Percentiles rank a stretch among this genome's conserved stretches.
Evolutionary conservation across 805 yeast species (phyloP).

Genomic region (Yamadazyma insecticola): DNA sequence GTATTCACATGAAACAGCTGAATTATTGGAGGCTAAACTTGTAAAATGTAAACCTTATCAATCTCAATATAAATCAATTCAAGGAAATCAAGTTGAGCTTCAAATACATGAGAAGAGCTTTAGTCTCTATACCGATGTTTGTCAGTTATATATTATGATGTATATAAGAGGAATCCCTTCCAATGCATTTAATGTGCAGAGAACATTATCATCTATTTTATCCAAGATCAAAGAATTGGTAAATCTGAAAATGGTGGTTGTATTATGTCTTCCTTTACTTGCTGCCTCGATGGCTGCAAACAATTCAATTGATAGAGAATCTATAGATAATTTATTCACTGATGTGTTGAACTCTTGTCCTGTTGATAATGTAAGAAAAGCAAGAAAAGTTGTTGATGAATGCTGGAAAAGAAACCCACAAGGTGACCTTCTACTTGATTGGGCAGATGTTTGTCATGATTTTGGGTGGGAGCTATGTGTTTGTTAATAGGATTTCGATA

Average conservation of each 20-base stretch:
- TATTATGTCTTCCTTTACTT: conserved; percentile 17
- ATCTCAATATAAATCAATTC: too few species aligned
- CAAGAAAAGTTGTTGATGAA: conserved; percentile 13
- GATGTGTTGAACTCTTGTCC: conserved; percentile 10
- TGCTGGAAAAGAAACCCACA: conserved; percentile 17
- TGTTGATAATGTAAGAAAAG: conserved; percentile 15
- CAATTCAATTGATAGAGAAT: conserved; percentile 14
- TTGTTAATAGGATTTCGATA: too few species aligned
- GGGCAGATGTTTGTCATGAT: conserved; percentile 23
- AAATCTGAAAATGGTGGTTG: conserved; percentile 11
- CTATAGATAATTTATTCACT: conserved; percentile 13
- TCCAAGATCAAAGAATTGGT: conserved; percentile 6
- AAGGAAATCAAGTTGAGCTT: too few species aligned
- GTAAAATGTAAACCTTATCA: too few species aligned
- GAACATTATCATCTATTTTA: too few species aligned
- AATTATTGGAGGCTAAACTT: too few species aligned
- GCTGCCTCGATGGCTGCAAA: conserved; percentile 22
- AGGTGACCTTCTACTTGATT: conserved; percentile 15
- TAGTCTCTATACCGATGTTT: too few species aligned
- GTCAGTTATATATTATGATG: too few species aligned
- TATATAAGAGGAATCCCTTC: too few species aligned
- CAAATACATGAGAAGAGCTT: too few species aligned
- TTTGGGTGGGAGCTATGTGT: conserved; percentile 18
- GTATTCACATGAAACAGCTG: too few species aligned
- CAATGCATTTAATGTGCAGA: too few species aligned